These are phyloP conservation scores for Nepenthes gracilis DNA, from an alignment of 148 eudicot genomes.

Conservation along the genomic window DNA sequence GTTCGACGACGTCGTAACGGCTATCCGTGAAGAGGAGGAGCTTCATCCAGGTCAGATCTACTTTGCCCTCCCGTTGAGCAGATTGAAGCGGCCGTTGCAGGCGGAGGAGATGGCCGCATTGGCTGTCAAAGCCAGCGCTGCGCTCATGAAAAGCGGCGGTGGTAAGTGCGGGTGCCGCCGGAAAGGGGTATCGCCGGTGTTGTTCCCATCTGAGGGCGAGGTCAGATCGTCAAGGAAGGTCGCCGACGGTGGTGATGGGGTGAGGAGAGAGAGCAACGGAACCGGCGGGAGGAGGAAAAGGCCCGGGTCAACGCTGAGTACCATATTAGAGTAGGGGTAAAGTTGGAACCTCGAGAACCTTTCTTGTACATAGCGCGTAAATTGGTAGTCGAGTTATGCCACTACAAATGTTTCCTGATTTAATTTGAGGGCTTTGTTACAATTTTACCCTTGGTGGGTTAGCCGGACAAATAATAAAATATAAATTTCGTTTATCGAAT, in stretches of 20 bases:
- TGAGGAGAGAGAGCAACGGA: conserved; percentile 1
- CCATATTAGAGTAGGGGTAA: too few species aligned
- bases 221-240: conserved; percentile 11
- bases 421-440: conserved; percentile 10
- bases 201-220: conserved; percentile 12
- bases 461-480: too few species aligned
- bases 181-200: conserved; percentile 1
- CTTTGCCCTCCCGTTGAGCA: conserved; percentile 56
- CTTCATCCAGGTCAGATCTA: conserved; percentile 68
- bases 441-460: too few species aligned
- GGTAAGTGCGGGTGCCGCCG: conserved; percentile 36
- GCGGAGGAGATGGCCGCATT: conserved; percentile 92
- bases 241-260: conserved; percentile 19
- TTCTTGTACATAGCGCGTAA: too few species aligned
- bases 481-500: neutral
- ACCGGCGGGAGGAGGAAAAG: too few species aligned
- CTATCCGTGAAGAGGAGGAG: conserved; percentile 44
- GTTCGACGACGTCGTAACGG: conserved; percentile 45
- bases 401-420: too few species aligned
- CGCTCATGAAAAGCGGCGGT: conserved; percentile 32
- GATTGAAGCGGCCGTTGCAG: conserved; percentile 33
- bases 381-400: too few species aligned
- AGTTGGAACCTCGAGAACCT: too few species aligned
- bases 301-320: too few species aligned
- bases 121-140: conserved; percentile 85